phyloP scores from a whole-genome alignment of 1,139 yeast genomes.

The Blastobotrys proliferans region DNA sequence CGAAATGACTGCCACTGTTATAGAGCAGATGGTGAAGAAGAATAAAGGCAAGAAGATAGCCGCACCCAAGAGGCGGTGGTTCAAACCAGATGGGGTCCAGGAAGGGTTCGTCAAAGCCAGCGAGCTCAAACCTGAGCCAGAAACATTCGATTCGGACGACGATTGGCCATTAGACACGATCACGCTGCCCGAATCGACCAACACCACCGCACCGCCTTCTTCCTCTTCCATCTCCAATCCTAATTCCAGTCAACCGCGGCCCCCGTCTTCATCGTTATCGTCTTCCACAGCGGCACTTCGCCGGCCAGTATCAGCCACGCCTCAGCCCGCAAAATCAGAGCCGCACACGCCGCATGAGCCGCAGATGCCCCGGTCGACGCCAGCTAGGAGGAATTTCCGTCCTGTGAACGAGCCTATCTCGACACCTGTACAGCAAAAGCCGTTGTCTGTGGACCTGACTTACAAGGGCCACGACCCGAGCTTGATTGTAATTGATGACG shows the following conservation, averaged over 20 bases:
- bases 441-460: neutral
- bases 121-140: conserved; percentile 38
- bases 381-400: too few species aligned
- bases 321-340: too few species aligned
- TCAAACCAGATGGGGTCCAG: conserved; percentile 76
- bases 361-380: too few species aligned
- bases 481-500: neutral
- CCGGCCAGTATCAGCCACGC: too few species aligned
- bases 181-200: neutral
- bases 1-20: conserved; percentile 25
- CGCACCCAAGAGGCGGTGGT: conserved; percentile 43
- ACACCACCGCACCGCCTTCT: neutral
- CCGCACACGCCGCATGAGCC: neutral
- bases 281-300: neutral
- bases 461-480: neutral
- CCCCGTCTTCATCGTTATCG: too few species aligned
- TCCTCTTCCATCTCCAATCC: neutral
- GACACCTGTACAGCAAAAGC: neutral
- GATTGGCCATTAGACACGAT: too few species aligned
- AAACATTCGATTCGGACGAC: neutral
- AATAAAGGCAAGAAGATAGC: conserved; percentile 13
- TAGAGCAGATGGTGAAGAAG: conserved; percentile 3
- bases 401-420: too few species aligned
- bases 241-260: neutral
- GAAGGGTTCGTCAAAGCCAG: conserved; percentile 65